phyloP scores from a whole-genome alignment of 768 basidiomycete species.

The Naematelia aurantialba region DNA sequence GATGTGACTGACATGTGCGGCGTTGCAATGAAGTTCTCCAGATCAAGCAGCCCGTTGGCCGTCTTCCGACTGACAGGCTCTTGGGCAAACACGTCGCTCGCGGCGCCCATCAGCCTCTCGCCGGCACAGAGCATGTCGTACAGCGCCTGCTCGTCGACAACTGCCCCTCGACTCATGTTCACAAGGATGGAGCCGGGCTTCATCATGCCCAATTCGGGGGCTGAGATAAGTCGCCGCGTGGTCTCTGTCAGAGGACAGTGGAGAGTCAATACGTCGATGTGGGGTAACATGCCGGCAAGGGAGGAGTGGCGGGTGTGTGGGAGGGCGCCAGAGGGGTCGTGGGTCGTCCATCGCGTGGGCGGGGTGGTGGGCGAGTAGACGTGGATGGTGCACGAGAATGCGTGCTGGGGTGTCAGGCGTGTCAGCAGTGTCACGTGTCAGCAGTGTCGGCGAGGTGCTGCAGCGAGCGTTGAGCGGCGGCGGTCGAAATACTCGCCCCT shows the following conservation, averaged over 20 bases:
- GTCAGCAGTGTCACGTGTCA: no score
- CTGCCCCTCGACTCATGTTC: conserved; percentile 47
- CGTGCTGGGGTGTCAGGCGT: conserved; percentile 31
- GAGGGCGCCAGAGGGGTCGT: conserved; percentile 15
- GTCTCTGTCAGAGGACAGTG: conserved; percentile 42
- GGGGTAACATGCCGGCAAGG: conserved; percentile 34
- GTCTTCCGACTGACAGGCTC: conserved; percentile 23
- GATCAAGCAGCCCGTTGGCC: conserved; percentile 19
- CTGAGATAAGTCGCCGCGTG: conserved; percentile 40
- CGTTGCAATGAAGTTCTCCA: conserved; percentile 27
- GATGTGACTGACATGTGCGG: conserved; percentile 33
- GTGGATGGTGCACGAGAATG: conserved; percentile 40
- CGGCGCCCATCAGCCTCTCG: conserved; percentile 22
- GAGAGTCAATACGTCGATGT: conserved; percentile 43
- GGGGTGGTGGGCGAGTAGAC: conserved; percentile 42
- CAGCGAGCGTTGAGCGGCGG: no score
- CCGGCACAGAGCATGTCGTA: conserved; percentile 10
- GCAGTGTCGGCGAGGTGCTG: no score
- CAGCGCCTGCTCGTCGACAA: conserved; percentile 31
- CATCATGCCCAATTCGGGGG: conserved; percentile 31
- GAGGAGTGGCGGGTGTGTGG: conserved; percentile 32
- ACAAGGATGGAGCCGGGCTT: conserved; percentile 33
- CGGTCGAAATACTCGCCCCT: no score
- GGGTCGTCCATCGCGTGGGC: conserved; percentile 28
- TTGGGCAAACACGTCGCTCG: conserved; percentile 28